These are phyloP conservation scores for Botryotinia convoluta DNA, from an alignment of 2,329 filamentous ascomycete species.

Conservation along the genomic window DNA sequence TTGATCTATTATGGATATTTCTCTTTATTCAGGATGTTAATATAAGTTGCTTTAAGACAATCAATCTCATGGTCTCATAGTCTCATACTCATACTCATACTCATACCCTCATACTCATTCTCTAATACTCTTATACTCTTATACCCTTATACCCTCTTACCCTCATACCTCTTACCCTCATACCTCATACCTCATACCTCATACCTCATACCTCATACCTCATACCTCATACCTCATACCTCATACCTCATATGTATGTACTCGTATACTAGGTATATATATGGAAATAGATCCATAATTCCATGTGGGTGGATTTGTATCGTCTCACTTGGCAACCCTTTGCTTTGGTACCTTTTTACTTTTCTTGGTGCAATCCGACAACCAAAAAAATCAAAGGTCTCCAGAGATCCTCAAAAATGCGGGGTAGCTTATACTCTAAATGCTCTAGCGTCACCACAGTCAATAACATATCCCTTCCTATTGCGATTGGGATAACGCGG, in stretches of 20 bases:
- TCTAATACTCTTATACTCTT: too few relatives aligned
- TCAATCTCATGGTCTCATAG: too few relatives aligned
- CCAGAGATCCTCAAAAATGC: not conserved
- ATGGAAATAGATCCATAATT: not conserved
- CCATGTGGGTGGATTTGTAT: not conserved
- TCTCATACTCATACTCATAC: not conserved
- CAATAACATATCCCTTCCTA: not conserved
- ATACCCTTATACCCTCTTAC: too few relatives aligned
- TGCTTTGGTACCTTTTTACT: not conserved
- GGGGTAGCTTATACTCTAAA: not conserved
- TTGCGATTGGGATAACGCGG: constrained; percentile 2
- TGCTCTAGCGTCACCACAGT: not conserved
- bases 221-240: too few relatives aligned
- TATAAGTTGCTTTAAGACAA: too few relatives aligned
- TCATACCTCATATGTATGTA: too few relatives aligned
- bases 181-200: too few relatives aligned
- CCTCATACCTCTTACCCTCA: too few relatives aligned
- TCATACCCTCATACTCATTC: not conserved
- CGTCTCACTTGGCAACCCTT: not conserved
- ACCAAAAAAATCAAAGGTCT: not conserved
- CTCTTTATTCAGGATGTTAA: too few relatives aligned
- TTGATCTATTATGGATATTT: not conserved
- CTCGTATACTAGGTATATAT: too few relatives aligned
- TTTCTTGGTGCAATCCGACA: not conserved
- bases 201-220: too few relatives aligned